Conservation (phyloP, 2,329 filamentous ascomycete species). For the Akanthomyces uredinophilus region DNA sequence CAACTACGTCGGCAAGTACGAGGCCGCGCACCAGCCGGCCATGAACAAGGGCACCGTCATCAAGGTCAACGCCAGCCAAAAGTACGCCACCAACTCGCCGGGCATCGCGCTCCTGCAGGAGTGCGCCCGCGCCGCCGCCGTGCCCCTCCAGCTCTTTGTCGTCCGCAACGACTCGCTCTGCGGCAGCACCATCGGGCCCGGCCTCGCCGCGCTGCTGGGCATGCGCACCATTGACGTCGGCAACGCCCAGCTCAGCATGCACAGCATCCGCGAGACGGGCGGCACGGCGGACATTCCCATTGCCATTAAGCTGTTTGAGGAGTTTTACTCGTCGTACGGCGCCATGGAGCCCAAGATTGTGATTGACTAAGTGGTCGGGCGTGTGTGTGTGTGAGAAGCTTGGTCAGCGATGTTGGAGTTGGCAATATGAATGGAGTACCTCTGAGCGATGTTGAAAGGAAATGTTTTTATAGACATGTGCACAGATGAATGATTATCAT, state of each 20-base stretch:
- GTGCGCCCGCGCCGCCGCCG: conserved; percentile 65
- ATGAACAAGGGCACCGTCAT: conserved; percentile 97
- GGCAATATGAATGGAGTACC: too few relatives aligned
- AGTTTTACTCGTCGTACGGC: conserved; percentile 84
- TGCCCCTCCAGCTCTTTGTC: conserved; percentile 92
- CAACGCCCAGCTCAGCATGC: conserved; percentile 94
- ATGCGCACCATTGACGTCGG: conserved; percentile 86
- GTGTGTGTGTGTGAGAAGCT: not conserved
- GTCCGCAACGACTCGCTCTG: conserved; percentile 93
- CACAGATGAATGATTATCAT: too few relatives aligned
- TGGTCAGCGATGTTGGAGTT: not conserved
- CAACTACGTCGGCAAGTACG: conserved; percentile 90
- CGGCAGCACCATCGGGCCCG: conserved; percentile 96
- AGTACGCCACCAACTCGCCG: conserved; percentile 93
- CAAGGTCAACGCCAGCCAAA: conserved; percentile 96
- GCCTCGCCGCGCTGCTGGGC: conserved; percentile 81
- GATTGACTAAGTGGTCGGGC: conserved; percentile 56
- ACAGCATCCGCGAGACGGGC: conserved; percentile 90
- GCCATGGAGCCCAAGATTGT: conserved; percentile 76
- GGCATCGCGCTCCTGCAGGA: conserved; percentile 92
- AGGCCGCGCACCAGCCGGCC: conserved; percentile 81
- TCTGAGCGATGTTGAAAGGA: too few relatives aligned
- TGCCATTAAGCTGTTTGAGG: conserved; percentile 78
- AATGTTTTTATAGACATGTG: too few relatives aligned
- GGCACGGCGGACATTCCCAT: conserved; percentile 84